Base-by-base conservation (phyloP, 257 asterid species). In the Plantago elongata region DNA sequence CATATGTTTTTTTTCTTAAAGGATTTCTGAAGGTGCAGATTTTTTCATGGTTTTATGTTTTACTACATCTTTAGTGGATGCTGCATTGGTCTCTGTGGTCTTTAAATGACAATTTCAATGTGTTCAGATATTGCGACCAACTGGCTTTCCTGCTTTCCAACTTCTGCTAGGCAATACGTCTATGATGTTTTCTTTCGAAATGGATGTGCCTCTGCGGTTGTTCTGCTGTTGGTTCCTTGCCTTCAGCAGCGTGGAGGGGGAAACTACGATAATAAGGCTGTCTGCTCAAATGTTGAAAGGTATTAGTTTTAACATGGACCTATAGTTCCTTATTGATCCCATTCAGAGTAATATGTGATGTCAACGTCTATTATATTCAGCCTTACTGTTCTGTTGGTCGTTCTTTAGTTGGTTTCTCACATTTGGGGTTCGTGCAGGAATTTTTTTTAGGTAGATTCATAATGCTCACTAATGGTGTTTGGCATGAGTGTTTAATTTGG, bases 91-190 rank as follows among this genome's bases (percentile, higher is more conserved):
- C 42, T 51, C 47, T 74, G 45, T 54, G 14, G 62, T 63, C 62
- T 62, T 58, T 64, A 61, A 72, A 63, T 43, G 70, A n/a, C 58
- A 59, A 22, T 60, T 27, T 74, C 40, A 62, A 72, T 54, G 54
- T 62, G 40, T 72, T 69, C 60, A 92, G 97, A 86, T 83, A 81
- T 92, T 77, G 83, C 96, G 73, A 75, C 81, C 63, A 74, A 77
- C 76, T 89, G 99, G 97, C 85, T 92, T 34, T 73, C 95, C 57
- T 89, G 94, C 71, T 81, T 93, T 79, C 94, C 99, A 15, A 84
- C 85, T 62, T 83, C 95, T 60, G 89, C 87, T 2, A 84, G 89
- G 75, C 83, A 87, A 73, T 81, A 65, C 57, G 80, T 81, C 46
- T 93, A 83, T 74, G 96, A 93, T 79, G 81, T 79, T 54, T 89